phyloP scores from a whole-genome alignment of 305 asterid genomes.

The Solanum hybrid region DNA sequence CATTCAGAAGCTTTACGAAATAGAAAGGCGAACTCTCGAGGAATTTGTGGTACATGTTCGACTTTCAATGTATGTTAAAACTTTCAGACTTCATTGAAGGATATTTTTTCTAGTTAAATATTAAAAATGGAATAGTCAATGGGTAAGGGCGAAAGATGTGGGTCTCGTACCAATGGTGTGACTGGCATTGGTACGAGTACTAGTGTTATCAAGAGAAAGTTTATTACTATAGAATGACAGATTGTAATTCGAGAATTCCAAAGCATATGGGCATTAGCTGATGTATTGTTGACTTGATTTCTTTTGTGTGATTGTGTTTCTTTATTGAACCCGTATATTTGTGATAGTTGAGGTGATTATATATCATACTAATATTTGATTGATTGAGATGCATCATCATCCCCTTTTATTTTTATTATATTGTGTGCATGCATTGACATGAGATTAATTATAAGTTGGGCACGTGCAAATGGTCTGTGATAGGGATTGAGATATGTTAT shows the following conservation, averaged over 20 bases:
- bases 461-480: not conserved
- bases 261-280: not conserved
- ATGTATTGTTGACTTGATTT: not conserved
- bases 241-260: not conserved
- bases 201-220: too few relatives aligned
- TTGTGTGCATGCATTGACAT: not conserved
- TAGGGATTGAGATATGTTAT: not conserved
- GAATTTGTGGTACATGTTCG: not conserved
- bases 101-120: too few relatives aligned
- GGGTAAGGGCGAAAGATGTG: not conserved
- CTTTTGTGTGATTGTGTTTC: not conserved
- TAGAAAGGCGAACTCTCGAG: not conserved
- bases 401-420: not conserved
- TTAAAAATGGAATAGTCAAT: not conserved
- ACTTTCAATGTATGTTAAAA: not conserved
- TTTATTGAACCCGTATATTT: not conserved
- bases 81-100: not conserved
- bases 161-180: not conserved
- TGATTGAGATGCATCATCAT: not conserved
- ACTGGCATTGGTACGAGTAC: not conserved
- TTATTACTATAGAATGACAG: not conserved
- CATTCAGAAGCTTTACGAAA: not conserved
- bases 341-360: not conserved
- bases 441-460: not conserved
- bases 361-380: not conserved